Evolutionary conservation across 2,329 filamentous ascomycete genomes (phyloP), one percentile per base, ranked within the genome.

Genomic region (Neonectria ditissima): DNA sequence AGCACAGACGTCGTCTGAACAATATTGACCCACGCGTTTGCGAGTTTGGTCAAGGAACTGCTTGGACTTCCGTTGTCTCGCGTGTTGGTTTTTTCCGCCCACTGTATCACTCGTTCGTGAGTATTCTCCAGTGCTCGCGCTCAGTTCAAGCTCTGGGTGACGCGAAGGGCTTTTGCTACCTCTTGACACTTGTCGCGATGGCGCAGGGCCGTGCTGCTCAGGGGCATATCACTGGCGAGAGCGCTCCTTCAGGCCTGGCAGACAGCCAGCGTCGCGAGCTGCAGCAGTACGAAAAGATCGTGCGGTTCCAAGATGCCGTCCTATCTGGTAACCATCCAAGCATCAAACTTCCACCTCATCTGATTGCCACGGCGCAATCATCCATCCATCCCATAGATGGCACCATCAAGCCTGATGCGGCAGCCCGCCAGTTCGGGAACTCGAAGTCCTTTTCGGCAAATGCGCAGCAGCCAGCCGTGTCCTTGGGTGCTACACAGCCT

Each of bases 241-340:
- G 58, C 59, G 56, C 58, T 26, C 68, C 80, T 71, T 63, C 72
- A 48, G 51, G 52, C 65, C 76, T 74, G 37, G 76, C 81, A 59
- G 76, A 83, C 65, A 82, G 84, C 65, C 84, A 87, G 69, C 76
- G 83, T 62, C 81, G 85, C 73, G 87, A 91, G 74, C 80, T 91
- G 53, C 79, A 83, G 55, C 88, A 94, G 79, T 96, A 93, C 82
- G 87, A 91, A 75, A 93, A 91, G 80, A 92, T 98, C 74, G 78
- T 97, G 75, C 87, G 85, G 71, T 89, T 98, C 79, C 91, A 90
- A 79, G 92, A 97, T 82, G 85, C 89, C 71, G 87, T 98, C 72
- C 84, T 96, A 76, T 88, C 92, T 77, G 94, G 94, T 75, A 89
- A 86, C 72, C 91, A 94, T 74, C 85, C 87, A 53, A 84, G 81